These are phyloP conservation scores for Cavenderia fasciculata DNA, from an alignment of 78 protist species.

Conservation along the genomic window DNA sequence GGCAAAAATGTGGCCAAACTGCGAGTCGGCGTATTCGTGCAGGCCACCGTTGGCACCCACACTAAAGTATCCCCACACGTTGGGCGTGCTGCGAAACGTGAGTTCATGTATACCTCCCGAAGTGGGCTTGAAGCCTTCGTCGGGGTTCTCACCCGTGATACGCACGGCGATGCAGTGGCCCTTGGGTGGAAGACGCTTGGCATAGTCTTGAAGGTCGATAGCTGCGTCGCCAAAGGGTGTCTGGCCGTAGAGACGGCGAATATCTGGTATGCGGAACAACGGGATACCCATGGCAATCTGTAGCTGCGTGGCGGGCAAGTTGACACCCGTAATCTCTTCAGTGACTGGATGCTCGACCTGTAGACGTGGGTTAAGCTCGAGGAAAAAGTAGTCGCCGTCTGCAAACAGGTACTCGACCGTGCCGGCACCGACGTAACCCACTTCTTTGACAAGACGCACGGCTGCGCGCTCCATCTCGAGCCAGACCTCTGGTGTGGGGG, in stretches of 20 bases:
- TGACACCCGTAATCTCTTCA: conserved; percentile 88
- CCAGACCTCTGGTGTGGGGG: conserved; percentile 80
- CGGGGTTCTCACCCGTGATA: conserved; percentile 99
- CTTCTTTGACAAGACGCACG: conserved; percentile 90
- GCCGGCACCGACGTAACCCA: conserved; percentile 95
- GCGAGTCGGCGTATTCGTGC: conserved; percentile 81
- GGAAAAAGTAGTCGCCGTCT: conserved; percentile 80
- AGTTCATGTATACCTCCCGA: conserved; percentile 90
- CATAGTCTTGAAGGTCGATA: conserved; percentile 81
- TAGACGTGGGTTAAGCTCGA: conserved; percentile 93
- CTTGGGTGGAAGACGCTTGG: conserved; percentile 19
- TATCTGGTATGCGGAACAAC: conserved; percentile 91
- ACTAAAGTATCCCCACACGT: conserved; percentile 98
- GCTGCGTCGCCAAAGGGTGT: neutral
- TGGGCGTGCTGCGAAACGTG: conserved; percentile 90
- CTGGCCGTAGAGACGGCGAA: conserved; percentile 85
- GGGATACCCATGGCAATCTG: conserved; percentile 98
- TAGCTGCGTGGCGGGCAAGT: conserved; percentile 95
- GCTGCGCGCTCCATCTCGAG: conserved; percentile 91
- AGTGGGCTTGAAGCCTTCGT: conserved; percentile 96
- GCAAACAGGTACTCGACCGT: conserved; percentile 94
- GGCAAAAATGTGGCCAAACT: conserved; percentile 98
- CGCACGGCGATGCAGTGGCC: conserved; percentile 97
- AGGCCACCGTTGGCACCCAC: conserved; percentile 79
- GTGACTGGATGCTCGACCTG: conserved; percentile 97